These are phyloP conservation scores for Bryoglossum gracile DNA, from an alignment of 495 filamentous ascomycete species.

Conservation along the genomic window DNA sequence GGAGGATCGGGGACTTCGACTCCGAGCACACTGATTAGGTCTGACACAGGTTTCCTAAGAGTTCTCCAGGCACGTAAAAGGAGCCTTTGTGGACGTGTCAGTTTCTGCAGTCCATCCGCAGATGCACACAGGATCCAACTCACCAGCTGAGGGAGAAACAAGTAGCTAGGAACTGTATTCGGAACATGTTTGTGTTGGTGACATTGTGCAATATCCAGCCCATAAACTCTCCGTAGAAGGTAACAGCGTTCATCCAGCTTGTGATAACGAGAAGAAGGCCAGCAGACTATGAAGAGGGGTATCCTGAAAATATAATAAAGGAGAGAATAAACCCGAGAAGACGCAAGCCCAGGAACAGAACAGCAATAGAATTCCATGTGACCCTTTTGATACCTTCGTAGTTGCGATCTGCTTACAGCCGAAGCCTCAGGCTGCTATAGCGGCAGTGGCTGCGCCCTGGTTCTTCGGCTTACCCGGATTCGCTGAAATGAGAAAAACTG, in stretches of 20 bases:
- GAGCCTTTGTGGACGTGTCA: constrained; percentile 47
- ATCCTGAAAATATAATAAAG: too few relatives aligned
- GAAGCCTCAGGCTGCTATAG: too few relatives aligned
- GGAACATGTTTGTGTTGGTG: constrained; percentile 24
- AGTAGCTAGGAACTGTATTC: constrained; percentile 25
- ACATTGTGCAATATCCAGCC: constrained; percentile 22
- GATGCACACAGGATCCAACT: constrained; percentile 5
- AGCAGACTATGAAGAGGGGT: too few relatives aligned
- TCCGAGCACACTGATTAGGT: constrained; percentile 82
- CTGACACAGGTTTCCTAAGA: constrained; percentile 79
- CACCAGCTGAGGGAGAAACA: constrained; percentile 27
- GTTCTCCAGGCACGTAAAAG: constrained; percentile 76
- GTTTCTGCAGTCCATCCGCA: background rate
- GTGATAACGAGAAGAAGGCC: too few relatives aligned
- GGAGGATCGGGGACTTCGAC: constrained; percentile 89
- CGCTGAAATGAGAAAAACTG: too few relatives aligned
- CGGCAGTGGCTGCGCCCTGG: too few relatives aligned
- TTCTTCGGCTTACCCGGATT: too few relatives aligned
- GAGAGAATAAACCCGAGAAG: too few relatives aligned
- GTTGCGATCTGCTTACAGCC: too few relatives aligned
- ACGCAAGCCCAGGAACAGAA: too few relatives aligned
- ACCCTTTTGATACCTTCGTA: too few relatives aligned
- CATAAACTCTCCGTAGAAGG: constrained; percentile 16
- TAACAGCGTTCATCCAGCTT: constrained; percentile 26
- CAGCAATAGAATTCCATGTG: too few relatives aligned